Percentiles rank a stretch among this genome's conserved stretches.
phyloP scores from a whole-genome alignment of 129 eudicot genomes.

The Rutidosis leptorrhynchoides region DNA sequence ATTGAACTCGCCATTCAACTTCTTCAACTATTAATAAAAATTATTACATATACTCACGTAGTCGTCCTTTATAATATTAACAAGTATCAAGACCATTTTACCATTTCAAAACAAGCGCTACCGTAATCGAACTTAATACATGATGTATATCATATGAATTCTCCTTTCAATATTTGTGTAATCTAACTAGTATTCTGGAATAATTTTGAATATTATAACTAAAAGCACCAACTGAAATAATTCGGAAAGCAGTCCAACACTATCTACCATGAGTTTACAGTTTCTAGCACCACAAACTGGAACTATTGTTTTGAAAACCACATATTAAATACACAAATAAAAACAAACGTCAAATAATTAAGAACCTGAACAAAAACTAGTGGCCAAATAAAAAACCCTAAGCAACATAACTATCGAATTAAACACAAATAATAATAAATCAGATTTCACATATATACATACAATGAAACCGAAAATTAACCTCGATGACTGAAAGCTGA shows the following conservation, averaged over 20 bases:
- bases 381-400: constrained; percentile 27
- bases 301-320: neutral
- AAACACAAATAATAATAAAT: neutral
- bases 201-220: neutral
- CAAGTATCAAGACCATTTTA: neutral
- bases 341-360: constrained; percentile 13
- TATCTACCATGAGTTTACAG: constrained; percentile 3
- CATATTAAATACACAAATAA: no score
- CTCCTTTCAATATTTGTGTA: neutral
- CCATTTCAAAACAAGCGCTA: neutral
- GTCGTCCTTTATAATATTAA: neutral
- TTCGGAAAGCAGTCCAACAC: constrained; percentile 1
- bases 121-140: neutral
- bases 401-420: constrained; percentile 3
- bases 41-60: no score
- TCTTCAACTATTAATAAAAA: no score
- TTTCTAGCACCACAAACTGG: neutral
- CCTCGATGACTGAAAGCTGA: constrained; percentile 2
- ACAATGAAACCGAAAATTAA: constrained; percentile 6
- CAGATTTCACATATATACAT: neutral
- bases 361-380: constrained; percentile 3
- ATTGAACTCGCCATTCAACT: no score
- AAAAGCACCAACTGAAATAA: constrained; percentile 10
- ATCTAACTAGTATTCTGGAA: neutral
- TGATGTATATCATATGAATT: neutral